Base-by-base conservation (phyloP, 805 yeast genomes). In the Starmerella apis region DNA sequence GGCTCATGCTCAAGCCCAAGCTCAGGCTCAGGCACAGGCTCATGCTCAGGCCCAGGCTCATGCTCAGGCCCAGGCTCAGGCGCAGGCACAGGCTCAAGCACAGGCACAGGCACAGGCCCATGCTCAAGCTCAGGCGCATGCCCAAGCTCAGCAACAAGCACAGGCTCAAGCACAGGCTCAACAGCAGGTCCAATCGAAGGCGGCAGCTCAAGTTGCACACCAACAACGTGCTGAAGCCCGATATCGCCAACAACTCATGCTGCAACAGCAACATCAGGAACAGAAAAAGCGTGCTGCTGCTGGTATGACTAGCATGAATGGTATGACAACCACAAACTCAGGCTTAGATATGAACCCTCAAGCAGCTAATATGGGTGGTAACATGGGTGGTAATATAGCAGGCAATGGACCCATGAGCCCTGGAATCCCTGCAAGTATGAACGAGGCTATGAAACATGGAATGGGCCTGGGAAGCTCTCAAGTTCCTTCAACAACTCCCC, bases 51-150 rank as follows among this genome's bases (percentile, higher is more conserved):
- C n/a, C 11, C 59, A 56, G 54, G 53, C 51, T 23, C 59, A 53
- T 23, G 52, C 45, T n/a, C 59, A 54, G 20, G 54, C 47, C 36
- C 59, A 56, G 49, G 59, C 59, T 35, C 56, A 55, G 25, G 47
- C 52, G 43, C 35, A 33, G 38, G 38, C 38, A 7, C 38, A 33
- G 38, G 30, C 30, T 27, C 38, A 16, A 33, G 22, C 6, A 18
- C 38, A 33, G 38, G 35, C 35, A 6, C 35, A 31, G 14, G 35
- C 35, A 9, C 35, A 31, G 35, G 35, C 35, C 35, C 38, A 33
- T 9, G 38, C 38, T 18, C 38, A 57, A 49, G 59, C 59, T 33
- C 56, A 55, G 25, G 46, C 51, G 24, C 63, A 51, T 46, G 52
- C 53, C n/a, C 56, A 48, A 37, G 53, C 52, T 19, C 62, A 53